Percentiles rank a stretch among this genome's conserved stretches.
These are phyloP conservation scores for Fusarium sp. DNA, from an alignment of 2,329 filamentous ascomycete genomes.

Conservation along the genomic window DNA sequence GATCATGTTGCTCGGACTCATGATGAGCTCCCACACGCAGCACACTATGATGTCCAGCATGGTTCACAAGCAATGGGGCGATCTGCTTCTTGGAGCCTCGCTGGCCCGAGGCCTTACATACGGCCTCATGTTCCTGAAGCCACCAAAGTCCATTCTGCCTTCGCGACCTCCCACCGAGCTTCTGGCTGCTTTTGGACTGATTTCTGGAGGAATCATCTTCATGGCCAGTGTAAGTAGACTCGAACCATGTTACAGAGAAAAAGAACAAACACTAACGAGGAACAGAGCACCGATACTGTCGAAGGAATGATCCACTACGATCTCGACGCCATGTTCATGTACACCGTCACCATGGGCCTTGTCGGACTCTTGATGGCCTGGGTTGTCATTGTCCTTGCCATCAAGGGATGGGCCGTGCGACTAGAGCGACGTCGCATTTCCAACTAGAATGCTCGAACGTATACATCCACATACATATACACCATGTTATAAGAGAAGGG, in stretches of 20 bases:
- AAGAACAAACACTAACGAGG: slow-evolving; percentile 9
- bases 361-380: slow-evolving; percentile 89
- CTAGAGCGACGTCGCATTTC: slow-evolving; percentile 54
- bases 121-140: slow-evolving; percentile 82
- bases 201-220: slow-evolving; percentile 90
- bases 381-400: slow-evolving; percentile 80
- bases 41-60: slow-evolving; percentile 86
- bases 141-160: slow-evolving; percentile 84
- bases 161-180: slow-evolving; percentile 92
- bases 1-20: slow-evolving; percentile 88
- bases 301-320: slow-evolving; percentile 81
- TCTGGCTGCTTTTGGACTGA: slow-evolving; percentile 88
- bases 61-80: slow-evolving; percentile 96
- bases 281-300: slow-evolving; percentile 81
- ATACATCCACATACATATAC: not conserved
- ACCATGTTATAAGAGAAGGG: not conserved
- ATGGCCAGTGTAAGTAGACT: slow-evolving; percentile 83
- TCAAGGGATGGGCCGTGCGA: slow-evolving; percentile 88
- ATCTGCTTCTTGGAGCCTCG: slow-evolving; percentile 84
- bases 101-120: slow-evolving; percentile 86
- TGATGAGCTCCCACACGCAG: slow-evolving; percentile 97
- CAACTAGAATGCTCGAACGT: slow-evolving; percentile 8
- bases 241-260: too few relatives aligned
- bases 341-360: slow-evolving; percentile 88
- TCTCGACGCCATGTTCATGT: slow-evolving; percentile 92